Conservation (phyloP, 805 yeast species). For the Saturnispora silvae region DNA sequence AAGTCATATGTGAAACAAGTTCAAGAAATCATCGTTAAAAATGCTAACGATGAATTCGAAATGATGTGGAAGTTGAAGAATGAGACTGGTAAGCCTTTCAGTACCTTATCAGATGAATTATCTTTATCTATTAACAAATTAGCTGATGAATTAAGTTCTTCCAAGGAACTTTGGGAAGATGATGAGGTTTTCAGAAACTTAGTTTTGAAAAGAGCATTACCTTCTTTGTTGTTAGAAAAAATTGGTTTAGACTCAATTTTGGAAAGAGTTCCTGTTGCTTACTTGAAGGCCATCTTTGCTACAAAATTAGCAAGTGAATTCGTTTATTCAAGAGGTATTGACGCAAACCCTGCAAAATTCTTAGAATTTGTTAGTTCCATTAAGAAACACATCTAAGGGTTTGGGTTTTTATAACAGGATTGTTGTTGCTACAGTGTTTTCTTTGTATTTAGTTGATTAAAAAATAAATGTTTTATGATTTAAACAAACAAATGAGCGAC, state of each 20-base stretch:
- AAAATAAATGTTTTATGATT: background rate
- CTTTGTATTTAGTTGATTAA: background rate
- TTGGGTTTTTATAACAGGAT: no score
- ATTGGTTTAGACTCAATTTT: slow-evolving; percentile 61
- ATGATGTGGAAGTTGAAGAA: slow-evolving; percentile 73
- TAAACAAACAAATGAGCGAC: background rate
- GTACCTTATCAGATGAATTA: slow-evolving; percentile 62
- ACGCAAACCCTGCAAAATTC: slow-evolving; percentile 70
- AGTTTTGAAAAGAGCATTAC: slow-evolving; percentile 68
- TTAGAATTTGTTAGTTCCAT: slow-evolving; percentile 55
- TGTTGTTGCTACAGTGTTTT: background rate
- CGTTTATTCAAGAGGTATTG: slow-evolving; percentile 73
- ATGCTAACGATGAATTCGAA: slow-evolving; percentile 79
- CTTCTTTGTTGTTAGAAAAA: slow-evolving; percentile 53
- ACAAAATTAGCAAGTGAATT: slow-evolving; percentile 75
- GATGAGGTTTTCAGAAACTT: slow-evolving; percentile 69
- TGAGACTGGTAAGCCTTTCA: slow-evolving; percentile 50
- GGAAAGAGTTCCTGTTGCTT: slow-evolving; percentile 74
- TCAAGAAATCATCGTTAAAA: slow-evolving; percentile 60
- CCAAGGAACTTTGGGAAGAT: slow-evolving; percentile 75
- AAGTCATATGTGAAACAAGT: slow-evolving; percentile 75
- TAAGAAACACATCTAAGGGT: slow-evolving; percentile 32
- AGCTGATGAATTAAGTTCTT: slow-evolving; percentile 63
- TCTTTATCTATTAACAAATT: slow-evolving; percentile 60
- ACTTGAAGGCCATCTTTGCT: slow-evolving; percentile 81